Evolutionary conservation across 805 yeast genomes (phyloP).

Genomic region (Ogataea chonburiensis): DNA sequence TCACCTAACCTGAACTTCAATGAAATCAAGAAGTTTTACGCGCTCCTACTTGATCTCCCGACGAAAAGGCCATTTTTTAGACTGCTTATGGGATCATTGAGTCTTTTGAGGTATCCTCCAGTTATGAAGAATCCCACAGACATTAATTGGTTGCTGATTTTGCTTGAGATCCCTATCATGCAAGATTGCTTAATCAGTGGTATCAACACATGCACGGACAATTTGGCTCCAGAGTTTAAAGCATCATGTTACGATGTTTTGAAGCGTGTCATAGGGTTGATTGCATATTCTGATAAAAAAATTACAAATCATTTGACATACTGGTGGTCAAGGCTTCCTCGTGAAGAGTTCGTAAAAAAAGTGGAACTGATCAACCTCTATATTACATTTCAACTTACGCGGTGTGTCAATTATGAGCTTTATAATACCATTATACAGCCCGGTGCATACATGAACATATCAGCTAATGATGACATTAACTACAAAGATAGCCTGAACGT

Average conservation of each 20-base stretch:
- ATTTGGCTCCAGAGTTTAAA: constrained; percentile 47
- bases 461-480: constrained; percentile 30
- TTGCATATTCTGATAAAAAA: constrained; percentile 49
- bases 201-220: constrained; percentile 20
- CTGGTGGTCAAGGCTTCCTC: constrained; percentile 50
- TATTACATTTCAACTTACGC: constrained; percentile 71
- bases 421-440: constrained; percentile 24
- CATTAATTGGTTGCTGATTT: constrained; percentile 58
- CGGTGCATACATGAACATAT: constrained; percentile 17
- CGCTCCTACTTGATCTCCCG: constrained; percentile 48
- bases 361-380: constrained; percentile 73
- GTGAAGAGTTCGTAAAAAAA: constrained; percentile 45
- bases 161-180: constrained; percentile 68
- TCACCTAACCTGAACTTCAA: constrained; percentile 50
- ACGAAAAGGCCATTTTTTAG: constrained; percentile 58
- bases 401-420: constrained; percentile 41
- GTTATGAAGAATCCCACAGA: constrained; percentile 41
- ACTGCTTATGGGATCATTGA: constrained; percentile 51
- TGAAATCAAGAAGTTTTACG: constrained; percentile 48
- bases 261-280: constrained; percentile 65
- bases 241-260: constrained; percentile 64
- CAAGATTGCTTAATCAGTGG: constrained; percentile 43
- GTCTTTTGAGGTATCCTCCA: constrained; percentile 52
- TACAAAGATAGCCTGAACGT: constrained; percentile 29
- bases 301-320: constrained; percentile 45